phyloP scores from a whole-genome alignment of 2,329 filamentous ascomycete genomes.

The Lizonia empirigonia region DNA sequence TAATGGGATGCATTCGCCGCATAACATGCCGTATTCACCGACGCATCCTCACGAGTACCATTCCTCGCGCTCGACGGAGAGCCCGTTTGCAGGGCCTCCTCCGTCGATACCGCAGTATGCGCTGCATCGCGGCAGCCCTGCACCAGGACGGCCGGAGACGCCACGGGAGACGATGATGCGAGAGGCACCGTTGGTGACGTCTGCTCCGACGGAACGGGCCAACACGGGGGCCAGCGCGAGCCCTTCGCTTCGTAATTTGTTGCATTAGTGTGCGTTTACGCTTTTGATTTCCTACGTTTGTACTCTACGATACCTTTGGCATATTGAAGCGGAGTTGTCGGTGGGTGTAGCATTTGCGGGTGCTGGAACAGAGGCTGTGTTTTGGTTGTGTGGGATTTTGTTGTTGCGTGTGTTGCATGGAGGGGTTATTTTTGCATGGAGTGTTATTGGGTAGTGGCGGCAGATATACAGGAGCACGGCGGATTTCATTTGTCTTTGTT shows the following conservation, averaged over 20 bases:
- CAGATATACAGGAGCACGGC: too few relatives aligned
- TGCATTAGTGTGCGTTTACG: conserved; percentile 46
- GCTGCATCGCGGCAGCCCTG: conserved; percentile 42
- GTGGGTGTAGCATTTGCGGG: conserved; percentile 18
- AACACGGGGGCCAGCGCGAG: conserved; percentile 53
- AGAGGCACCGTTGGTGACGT: conserved; percentile 35
- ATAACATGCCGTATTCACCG: conserved; percentile 43
- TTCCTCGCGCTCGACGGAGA: conserved; percentile 45
- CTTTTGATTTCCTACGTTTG: conserved; percentile 15
- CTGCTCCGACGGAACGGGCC: conserved; percentile 36
- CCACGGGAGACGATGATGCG: conserved; percentile 45
- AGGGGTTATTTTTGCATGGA: too few relatives aligned
- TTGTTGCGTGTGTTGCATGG: conserved; percentile 16
- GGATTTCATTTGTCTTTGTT: conserved; percentile 14
- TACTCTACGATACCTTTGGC: conserved; percentile 22
- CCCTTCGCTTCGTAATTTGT: conserved; percentile 55
- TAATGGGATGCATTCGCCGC: conserved; percentile 49
- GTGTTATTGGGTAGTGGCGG: conserved; percentile 28
- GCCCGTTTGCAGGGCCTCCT: conserved; percentile 42
- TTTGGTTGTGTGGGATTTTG: too few relatives aligned
- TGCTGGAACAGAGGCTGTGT: too few relatives aligned
- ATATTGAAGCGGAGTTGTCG: conserved; percentile 29
- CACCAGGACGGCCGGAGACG: conserved; percentile 41
- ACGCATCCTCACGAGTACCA: conserved; percentile 43
- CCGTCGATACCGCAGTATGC: conserved; percentile 33